A percentile compares a stretch with the other conserved stretches of the same genome.
Evolutionary conservation across 106 monocot genomes (phyloP).

Genomic region (Gastrodia elata): DNA sequence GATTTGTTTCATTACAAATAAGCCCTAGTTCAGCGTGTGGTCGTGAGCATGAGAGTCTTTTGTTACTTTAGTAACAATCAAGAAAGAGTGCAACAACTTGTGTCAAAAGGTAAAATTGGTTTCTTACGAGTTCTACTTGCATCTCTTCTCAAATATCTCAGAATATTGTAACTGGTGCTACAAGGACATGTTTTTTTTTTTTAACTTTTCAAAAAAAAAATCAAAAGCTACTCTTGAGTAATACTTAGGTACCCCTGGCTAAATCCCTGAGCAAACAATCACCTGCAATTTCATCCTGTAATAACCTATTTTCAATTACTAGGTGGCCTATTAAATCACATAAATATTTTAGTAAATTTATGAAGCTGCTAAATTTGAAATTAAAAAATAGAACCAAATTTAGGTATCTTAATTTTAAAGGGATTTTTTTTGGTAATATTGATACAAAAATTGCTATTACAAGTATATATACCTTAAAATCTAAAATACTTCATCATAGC

Average conservation of each 20-base stretch:
- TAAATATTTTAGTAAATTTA: too few species aligned
- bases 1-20: background rate
- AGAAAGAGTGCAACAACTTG: background rate
- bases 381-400: too few species aligned
- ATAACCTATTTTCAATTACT: too few species aligned
- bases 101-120: background rate
- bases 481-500: too few species aligned
- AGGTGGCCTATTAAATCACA: too few species aligned
- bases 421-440: too few species aligned
- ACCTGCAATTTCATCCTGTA: too few species aligned
- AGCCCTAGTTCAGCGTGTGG: background rate
- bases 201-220: background rate
- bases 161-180: background rate
- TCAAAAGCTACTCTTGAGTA: background rate
- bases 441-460: too few species aligned
- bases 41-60: background rate
- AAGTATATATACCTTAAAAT: too few species aligned
- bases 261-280: background rate
- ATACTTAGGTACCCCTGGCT: background rate
- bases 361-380: too few species aligned
- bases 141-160: background rate
- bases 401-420: too few species aligned
- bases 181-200: background rate
- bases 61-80: background rate
- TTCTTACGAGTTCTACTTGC: conserved; percentile 1